Evolutionary conservation across 768 basidiomycete genomes (phyloP).

Genomic region (Boletus subcaerulescens): DNA sequence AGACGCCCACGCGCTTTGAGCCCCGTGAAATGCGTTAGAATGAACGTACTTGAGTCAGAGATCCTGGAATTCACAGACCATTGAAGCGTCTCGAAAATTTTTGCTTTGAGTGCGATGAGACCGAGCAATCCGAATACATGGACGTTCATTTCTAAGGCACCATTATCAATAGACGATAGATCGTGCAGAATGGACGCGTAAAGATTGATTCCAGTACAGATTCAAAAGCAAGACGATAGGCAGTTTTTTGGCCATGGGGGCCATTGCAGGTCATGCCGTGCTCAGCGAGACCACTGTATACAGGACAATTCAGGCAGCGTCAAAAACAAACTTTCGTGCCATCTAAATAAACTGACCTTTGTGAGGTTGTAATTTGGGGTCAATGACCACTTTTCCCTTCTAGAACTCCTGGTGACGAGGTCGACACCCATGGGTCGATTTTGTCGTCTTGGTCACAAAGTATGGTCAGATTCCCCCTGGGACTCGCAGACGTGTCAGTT

Average conservation of each 20-base stretch:
- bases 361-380: conserved; percentile 46
- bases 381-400: background rate
- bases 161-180: background rate
- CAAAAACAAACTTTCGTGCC: background rate
- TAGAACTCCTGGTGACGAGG: background rate
- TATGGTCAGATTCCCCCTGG: conserved; percentile 21
- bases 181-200: conserved; percentile 31
- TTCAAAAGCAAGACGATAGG: conserved; percentile 24
- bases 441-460: conserved; percentile 14
- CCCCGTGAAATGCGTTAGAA: background rate
- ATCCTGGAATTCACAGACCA: conserved; percentile 50
- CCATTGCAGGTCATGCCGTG: conserved; percentile 2
- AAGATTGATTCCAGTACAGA: conserved; percentile 50
- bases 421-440: background rate
- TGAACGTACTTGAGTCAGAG: conserved; percentile 37
- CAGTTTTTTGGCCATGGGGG: background rate
- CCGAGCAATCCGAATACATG: conserved; percentile 70
- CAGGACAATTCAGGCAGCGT: conserved; percentile 5
- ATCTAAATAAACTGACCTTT: conserved; percentile 30
- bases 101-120: conserved; percentile 61
- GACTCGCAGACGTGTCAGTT: conserved; percentile 9
- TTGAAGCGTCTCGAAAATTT: conserved; percentile 63
- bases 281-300: conserved; percentile 16
- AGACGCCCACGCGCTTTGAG: conserved; percentile 52
- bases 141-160: conserved; percentile 46